Percentiles rank a stretch among this genome's conserved stretches.
Evolutionary conservation across 805 yeast species (phyloP).

Genomic region (Candida patagonica): DNA sequence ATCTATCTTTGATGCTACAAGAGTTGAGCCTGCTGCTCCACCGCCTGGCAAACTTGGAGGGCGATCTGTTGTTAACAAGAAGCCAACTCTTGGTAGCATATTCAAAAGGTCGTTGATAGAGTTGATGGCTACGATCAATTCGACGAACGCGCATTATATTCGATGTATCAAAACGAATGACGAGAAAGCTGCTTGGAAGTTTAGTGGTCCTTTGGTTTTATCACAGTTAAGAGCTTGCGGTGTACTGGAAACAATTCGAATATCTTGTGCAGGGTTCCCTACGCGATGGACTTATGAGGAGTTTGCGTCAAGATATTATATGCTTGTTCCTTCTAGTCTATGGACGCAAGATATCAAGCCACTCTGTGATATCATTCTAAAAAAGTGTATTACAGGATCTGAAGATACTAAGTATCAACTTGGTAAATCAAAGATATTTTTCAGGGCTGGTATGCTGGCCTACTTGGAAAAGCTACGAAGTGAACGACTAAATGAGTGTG

Average conservation of each 20-base stretch:
- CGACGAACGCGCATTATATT: conserved; percentile 93
- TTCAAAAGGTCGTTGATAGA: conserved; percentile 89
- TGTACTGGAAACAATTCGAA: conserved; percentile 91
- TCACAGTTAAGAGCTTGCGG: conserved; percentile 97
- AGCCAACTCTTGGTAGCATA: conserved; percentile 91
- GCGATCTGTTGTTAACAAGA: conserved; percentile 42
- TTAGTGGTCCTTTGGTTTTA: conserved; percentile 89
- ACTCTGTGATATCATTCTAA: conserved; percentile 62
- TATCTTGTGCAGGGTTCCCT: conserved; percentile 97
- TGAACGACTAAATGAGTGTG: conserved; percentile 67
- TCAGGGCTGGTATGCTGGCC: conserved; percentile 95
- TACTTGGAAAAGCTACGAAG: conserved; percentile 77
- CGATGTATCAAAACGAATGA: conserved; percentile 97
- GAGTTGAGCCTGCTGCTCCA: conserved; percentile 46
- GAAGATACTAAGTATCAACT: conserved; percentile 60
- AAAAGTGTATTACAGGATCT: conserved; percentile 49
- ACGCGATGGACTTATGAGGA: conserved; percentile 92
- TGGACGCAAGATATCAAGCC: conserved; percentile 52
- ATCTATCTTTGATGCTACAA: conserved; percentile 48
- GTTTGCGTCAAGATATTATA: conserved; percentile 81
- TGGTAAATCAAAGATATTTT: conserved; percentile 89
- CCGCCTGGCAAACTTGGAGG: conserved; percentile 34
- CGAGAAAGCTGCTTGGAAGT: conserved; percentile 89
- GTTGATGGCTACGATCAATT: conserved; percentile 83
- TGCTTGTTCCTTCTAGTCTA: conserved; percentile 61